A percentile compares a stretch with the other conserved stretches of the same genome.
Conservation (phyloP, 805 yeast genomes). For the Hanseniaspora guilliermondii region DNA sequence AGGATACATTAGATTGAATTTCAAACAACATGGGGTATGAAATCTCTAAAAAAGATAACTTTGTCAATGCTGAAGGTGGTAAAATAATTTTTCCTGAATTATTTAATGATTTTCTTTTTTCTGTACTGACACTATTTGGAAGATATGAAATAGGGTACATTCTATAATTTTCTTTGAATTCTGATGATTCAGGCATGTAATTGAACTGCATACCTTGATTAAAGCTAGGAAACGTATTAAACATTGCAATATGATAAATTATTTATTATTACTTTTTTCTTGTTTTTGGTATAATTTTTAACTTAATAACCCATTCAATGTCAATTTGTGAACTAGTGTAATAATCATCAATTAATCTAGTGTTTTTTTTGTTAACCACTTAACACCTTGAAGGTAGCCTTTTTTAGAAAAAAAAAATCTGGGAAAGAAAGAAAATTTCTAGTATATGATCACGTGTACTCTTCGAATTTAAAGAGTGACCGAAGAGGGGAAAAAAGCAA, state of each 20-base stretch:
- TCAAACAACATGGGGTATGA: conserved; percentile 94
- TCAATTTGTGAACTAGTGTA: no score
- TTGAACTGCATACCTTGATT: conserved; percentile 23
- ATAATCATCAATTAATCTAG: no score
- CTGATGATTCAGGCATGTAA: conserved; percentile 26
- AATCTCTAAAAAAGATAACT: conserved; percentile 78
- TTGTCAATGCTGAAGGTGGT: conserved; percentile 85
- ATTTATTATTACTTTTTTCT: no score
- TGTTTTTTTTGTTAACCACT: no score
- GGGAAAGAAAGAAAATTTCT: no score
- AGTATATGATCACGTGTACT: no score
- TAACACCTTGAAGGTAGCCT: no score
- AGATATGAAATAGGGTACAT: conserved; percentile 86
- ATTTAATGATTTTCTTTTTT: conserved; percentile 64
- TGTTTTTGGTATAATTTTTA: no score
- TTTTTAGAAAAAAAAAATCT: no score
- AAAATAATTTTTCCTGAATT: conserved; percentile 91
- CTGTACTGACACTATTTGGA: conserved; percentile 25
- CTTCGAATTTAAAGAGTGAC: no score
- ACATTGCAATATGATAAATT: conserved; percentile 20
- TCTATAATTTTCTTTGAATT: conserved; percentile 77
- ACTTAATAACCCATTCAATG: no score
- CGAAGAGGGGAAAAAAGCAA: no score
- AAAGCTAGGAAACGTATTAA: conserved; percentile 26
- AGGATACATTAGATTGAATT: conserved; percentile 52